Evolutionary conservation across 306 rosid genomes (phyloP), one percentile per base, ranked within the genome.

Genomic region (Fragaria vesca): DNA sequence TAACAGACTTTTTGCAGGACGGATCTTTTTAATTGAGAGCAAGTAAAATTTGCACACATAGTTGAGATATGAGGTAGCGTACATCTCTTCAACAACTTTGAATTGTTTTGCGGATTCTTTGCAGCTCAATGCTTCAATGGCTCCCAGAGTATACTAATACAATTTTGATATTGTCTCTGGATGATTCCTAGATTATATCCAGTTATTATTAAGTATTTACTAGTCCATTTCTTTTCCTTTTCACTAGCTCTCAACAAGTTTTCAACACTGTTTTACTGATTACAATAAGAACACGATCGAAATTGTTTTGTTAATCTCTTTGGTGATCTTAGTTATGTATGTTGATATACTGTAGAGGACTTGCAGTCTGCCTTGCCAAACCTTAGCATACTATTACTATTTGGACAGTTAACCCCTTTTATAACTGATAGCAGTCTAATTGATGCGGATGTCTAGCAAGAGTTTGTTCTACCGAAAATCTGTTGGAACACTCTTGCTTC

Each of bases 11-110:
- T 30, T 42, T 32, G 26, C 89, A 91, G 98, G 77, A 76, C 93
- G 11, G 98, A 93, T 82, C 69, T 89, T 21, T 89, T 91, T 80
- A 91, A 93, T 55, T n/a, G 97, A 89, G 89, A 93, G 97, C 90
- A 91, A 89, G 86, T 91, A 43, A 84, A 86, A 81, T 32, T 6
- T 73, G 40, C 77, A 65, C 76, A 66, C 78, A 45, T 45, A 83
- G 74, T 42, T 80, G 73, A 17, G 82, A 78, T 8, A 17, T 66
- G 51, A 67, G 69, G 58, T 75, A 40, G 62, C 71, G 51, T 48
- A 69, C 57, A 46, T 78, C 55, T 69, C 47, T 76, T 72, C 40
- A 43, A 47, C 69, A 69, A 70, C 76, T 65, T 62, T 8, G 47
- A 61, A 73, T 69, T 66, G 69, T 57, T 20, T 55, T 74, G 76